Base-by-base conservation (phyloP, 192 early-diverging fungal genomes). In the Rhizophagus prolifer region DNA sequence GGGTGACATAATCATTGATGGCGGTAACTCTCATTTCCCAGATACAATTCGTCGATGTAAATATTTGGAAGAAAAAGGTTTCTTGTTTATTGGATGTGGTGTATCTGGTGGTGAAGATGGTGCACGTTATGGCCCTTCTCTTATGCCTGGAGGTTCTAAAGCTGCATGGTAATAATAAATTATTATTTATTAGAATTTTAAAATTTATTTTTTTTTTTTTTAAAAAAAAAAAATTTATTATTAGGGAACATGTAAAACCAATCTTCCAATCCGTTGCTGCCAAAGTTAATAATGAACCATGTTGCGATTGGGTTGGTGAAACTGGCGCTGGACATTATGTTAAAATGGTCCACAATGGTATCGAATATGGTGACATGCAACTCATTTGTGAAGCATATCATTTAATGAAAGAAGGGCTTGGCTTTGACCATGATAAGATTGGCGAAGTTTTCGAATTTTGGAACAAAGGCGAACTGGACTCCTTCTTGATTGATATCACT, bases 281-380 rank as follows among this genome's bases (percentile, higher is more conserved):
- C 83, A 94, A 95, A 58, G 85, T 89, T 41, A 88, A 88, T 83
- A 91, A 91, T 44, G 92, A 94, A 77, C 91, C 97, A 34, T 99
- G 97, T 90, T 99, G 97, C 82, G 97, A 99, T 87, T 97, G 96
- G 96, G 97, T 99, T 78, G 97, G 97, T 79, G 95, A 96, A 80
- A 91, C 91, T 65, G 97, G 97, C 30, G 93, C 97, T 31, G 97
- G 96, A 59, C 96, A 99, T 90, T 99, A 96, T 86, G 96, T 99
- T 88, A 99, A 99, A 91, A 97, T 99, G 97, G 96, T 99, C 69
- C 96, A 99, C 91, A 99, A 99, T 85, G 96, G 96, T 82, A 98
- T 98, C 78, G 97, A 98, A 86, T 98, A 98, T 83, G 97, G 97
- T 79, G 97, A 98, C 86, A 98, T 99, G 97, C 97, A 98, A 87